phyloP scores from a whole-genome alignment of 2,329 filamentous ascomycete species.

The Scedosporium apiospermum region DNA sequence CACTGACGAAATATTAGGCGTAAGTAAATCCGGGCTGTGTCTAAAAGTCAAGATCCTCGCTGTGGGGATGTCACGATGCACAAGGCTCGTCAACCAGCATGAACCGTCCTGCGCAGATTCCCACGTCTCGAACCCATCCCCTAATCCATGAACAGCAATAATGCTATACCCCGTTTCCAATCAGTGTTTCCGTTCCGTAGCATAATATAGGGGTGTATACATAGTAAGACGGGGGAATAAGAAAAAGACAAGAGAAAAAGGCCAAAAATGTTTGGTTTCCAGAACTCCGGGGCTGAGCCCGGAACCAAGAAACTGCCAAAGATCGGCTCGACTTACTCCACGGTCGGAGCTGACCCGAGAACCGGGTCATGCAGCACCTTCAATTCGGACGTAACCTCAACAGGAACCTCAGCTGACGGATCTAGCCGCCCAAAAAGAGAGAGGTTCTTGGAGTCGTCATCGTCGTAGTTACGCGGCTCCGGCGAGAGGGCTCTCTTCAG shows the following conservation, averaged over 20 bases:
- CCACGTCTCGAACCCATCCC: background rate
- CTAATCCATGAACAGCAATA: conserved; percentile 2
- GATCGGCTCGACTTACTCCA: conserved; percentile 1
- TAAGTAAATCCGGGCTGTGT: background rate
- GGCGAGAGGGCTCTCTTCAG: conserved; percentile 3
- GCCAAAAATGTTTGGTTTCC: background rate
- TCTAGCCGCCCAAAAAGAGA: background rate
- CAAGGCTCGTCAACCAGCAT: background rate
- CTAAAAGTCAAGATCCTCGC: conserved; percentile 2
- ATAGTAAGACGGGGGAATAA: background rate
- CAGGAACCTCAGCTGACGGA: background rate
- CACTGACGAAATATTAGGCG: background rate
- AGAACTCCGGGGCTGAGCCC: too few species aligned
- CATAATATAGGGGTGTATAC: background rate
- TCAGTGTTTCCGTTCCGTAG: background rate
- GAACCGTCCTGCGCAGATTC: background rate
- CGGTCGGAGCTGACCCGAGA: background rate
- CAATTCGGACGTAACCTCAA: background rate
- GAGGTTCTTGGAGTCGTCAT: background rate
- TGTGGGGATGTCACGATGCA: background rate
- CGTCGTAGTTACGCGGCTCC: background rate
- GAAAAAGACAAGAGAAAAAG: background rate
- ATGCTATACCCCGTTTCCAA: background rate
- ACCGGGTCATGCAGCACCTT: conserved; percentile 1
- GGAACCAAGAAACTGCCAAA: too few species aligned